Base-by-base conservation (phyloP, 106 monocot genomes). In the Alisma plantagoaquatica region DNA sequence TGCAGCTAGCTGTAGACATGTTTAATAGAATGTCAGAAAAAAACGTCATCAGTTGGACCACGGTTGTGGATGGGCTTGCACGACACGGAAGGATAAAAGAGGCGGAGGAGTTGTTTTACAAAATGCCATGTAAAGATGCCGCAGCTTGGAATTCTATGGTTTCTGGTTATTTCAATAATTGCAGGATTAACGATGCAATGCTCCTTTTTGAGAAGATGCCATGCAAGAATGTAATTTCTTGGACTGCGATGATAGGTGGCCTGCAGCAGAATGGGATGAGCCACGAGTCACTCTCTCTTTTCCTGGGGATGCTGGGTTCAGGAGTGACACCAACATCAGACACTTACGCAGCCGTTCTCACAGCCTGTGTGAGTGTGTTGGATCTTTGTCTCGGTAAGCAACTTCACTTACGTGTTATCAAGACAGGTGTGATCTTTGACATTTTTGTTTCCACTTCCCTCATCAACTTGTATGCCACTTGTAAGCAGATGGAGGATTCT, bases 81-180 rank as follows among this genome's bases (percentile, higher is more conserved):
- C 63, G 62, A 22, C 32, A 26, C 27, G 79, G 92, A 8, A 46
- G 56, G 17, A 32, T 86, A 7, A 59, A 57, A 41, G 66, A 57
- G 21, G 81, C 86, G 0, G 81, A 76, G 58, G 54, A 70, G 17
- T 46, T 82, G 61, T 86, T 92, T 56, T 20, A 10, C 2, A 49
- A 43, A 41, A 86, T 82, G 86, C 92, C 86, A n/a, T 1, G 14
- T 0, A 70, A 61, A 57, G 92, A 92, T 30, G 70, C 54, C 16
- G 86, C 82, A 4, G 70, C 92, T 21, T 92, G 77, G 81, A 92
- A 92, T 38, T 77, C 86, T 4, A 92, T 92, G 92, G 73, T 92
- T 21, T 82, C 70, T 24, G 92, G 70, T 22, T 92, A 78, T 12
- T 82, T 64, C 22, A 42, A 18, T 31, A 76, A 76, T 49, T 68